phyloP scores from a whole-genome alignment of 1,139 yeast species.

The Protomyces inouyei region DNA sequence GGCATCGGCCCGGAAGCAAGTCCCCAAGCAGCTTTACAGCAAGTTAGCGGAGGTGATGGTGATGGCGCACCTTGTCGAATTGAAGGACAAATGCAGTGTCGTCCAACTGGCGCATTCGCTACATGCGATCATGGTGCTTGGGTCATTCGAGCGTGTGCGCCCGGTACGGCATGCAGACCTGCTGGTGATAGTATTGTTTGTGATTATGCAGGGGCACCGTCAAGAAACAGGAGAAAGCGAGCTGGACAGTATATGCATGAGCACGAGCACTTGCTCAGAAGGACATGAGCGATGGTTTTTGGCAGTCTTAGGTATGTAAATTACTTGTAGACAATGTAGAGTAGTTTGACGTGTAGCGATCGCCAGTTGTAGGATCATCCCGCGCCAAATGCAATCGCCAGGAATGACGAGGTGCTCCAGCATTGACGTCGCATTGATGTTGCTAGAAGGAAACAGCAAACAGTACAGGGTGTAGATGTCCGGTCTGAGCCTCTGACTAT shows the following conservation, averaged over 20 bases:
- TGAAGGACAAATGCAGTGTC: constrained; percentile 1
- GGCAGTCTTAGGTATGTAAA: too few species aligned
- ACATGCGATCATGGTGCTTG: constrained; percentile 5
- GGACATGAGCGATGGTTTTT: too few species aligned
- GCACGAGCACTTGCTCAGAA: background rate
- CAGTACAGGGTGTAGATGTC: too few species aligned
- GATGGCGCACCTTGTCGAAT: background rate
- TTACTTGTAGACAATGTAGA: too few species aligned
- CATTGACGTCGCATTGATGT: too few species aligned
- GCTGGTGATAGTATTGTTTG: constrained; percentile 36
- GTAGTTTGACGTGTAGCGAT: too few species aligned
- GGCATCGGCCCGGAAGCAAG: background rate
- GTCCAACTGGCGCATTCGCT: background rate
- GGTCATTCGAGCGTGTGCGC: constrained; percentile 10
- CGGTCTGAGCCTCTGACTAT: too few species aligned
- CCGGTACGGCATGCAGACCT: background rate
- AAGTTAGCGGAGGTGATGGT: background rate
- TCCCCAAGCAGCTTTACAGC: background rate
- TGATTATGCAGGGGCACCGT: constrained; percentile 36
- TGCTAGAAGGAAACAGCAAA: too few species aligned
- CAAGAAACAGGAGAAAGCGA: background rate
- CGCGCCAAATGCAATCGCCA: too few species aligned
- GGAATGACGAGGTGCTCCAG: too few species aligned
- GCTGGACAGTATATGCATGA: background rate
- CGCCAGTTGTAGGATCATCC: too few species aligned